phyloP scores from a whole-genome alignment of 495 filamentous ascomycete species.

The Lasiosphaeria miniovina region DNA sequence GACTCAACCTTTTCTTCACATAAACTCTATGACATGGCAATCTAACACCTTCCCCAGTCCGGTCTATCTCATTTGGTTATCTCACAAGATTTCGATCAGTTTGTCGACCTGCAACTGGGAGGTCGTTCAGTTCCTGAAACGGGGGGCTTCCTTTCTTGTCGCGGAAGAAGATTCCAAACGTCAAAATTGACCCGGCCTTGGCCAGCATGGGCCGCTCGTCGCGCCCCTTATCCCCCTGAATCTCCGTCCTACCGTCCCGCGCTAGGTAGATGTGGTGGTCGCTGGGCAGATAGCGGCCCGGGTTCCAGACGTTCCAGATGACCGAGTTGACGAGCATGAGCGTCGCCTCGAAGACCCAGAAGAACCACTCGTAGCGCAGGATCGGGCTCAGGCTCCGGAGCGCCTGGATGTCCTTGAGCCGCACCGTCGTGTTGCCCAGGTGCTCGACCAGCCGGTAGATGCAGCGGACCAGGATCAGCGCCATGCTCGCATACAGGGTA shows the following conservation, averaged over 20 bases:
- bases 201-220: constrained; percentile 24
- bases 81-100: background rate
- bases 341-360: constrained; percentile 35
- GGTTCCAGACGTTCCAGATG: constrained; percentile 35
- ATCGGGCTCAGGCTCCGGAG: constrained; percentile 29
- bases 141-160: constrained; percentile 5
- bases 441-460: constrained; percentile 36
- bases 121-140: constrained; percentile 13
- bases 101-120: background rate
- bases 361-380: constrained; percentile 31
- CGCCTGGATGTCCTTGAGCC: constrained; percentile 15
- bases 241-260: constrained; percentile 25
- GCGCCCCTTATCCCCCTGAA: constrained; percentile 14
- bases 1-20: too few relatives aligned
- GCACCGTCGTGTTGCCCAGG: constrained; percentile 23
- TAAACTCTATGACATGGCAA: too few relatives aligned
- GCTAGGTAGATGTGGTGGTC: constrained; percentile 26
- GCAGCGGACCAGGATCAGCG: constrained; percentile 29
- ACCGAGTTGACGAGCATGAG: constrained; percentile 35
- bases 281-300: constrained; percentile 27
- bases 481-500: constrained; percentile 32
- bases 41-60: too few relatives aligned
- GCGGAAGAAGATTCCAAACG: constrained; percentile 29
- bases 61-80: too few relatives aligned
- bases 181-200: constrained; percentile 23